Conservation (phyloP, 1,284 basidiomycete species). For the Ustilago curta region DNA sequence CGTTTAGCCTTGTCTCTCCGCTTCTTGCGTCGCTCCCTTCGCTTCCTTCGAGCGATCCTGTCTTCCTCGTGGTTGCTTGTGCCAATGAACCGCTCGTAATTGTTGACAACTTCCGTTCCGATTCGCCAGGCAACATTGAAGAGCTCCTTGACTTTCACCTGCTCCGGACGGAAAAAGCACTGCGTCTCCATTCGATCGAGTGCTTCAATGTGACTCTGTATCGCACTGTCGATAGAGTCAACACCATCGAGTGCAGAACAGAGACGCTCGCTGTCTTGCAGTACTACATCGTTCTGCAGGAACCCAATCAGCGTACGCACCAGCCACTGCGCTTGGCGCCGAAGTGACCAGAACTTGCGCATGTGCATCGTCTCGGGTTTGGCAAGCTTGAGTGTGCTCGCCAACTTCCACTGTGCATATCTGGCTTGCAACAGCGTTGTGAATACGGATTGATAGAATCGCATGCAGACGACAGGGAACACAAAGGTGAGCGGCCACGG, state of each 20-base stretch:
- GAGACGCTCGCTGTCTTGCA: constrained; percentile 16
- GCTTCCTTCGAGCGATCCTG: constrained; percentile 23
- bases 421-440: constrained; percentile 37
- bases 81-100: constrained; percentile 37
- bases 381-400: constrained; percentile 29
- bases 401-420: constrained; percentile 36
- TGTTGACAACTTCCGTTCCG: constrained; percentile 34
- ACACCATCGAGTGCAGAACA: constrained; percentile 13
- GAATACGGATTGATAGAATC: constrained; percentile 40
- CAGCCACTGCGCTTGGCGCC: constrained; percentile 44
- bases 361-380: constrained; percentile 38
- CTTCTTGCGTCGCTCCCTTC: constrained; percentile 34
- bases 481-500: constrained; percentile 44
- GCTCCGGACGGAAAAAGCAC: constrained; percentile 36
- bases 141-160: constrained; percentile 31
- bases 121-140: constrained; percentile 27
- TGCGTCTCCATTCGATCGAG: constrained; percentile 32
- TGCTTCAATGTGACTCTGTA: constrained; percentile 24
- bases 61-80: constrained; percentile 35
- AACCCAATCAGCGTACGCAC: constrained; percentile 36
- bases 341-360: constrained; percentile 46
- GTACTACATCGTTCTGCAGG: constrained; percentile 32
- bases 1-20: constrained; percentile 32
- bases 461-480: constrained; percentile 30
- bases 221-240: constrained; percentile 35